Evolutionary conservation across 1,284 basidiomycete species (phyloP).

Genomic region (Ceratobasidium sp.): DNA sequence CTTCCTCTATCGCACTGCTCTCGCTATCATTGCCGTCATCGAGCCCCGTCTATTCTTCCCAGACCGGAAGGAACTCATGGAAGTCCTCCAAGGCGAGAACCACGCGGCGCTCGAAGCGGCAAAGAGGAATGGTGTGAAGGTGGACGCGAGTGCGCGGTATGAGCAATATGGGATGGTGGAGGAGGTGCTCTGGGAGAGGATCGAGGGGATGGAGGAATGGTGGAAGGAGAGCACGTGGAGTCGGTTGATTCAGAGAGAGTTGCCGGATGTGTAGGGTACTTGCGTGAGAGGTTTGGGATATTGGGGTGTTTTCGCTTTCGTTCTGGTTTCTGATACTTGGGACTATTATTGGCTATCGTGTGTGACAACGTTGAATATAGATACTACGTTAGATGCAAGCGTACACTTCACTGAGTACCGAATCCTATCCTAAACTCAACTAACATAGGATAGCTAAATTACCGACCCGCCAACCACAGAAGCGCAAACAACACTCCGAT

Average conservation of each 20-base stretch:
- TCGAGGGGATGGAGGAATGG: slow-evolving; percentile 86
- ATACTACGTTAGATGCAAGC: no score
- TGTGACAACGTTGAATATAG: no score
- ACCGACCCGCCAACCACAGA: slow-evolving; percentile 32
- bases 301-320: no score
- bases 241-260: slow-evolving; percentile 82
- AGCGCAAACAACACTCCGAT: slow-evolving; percentile 33
- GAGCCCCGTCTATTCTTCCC: slow-evolving; percentile 90
- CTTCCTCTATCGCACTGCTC: slow-evolving; percentile 82
- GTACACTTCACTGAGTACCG: no score
- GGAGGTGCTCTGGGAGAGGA: slow-evolving; percentile 80
- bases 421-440: neutral
- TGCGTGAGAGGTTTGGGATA: no score
- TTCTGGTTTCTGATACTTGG: no score
- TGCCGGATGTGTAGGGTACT: slow-evolving; percentile 82
- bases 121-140: slow-evolving; percentile 66
- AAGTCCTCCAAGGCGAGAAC: slow-evolving; percentile 73
- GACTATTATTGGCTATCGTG: no score
- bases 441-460: neutral
- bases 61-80: slow-evolving; percentile 76
- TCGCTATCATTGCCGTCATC: slow-evolving; percentile 85
- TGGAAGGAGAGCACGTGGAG: slow-evolving; percentile 94
- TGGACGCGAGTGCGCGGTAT: slow-evolving; percentile 63
- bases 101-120: slow-evolving; percentile 85
- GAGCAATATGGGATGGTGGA: slow-evolving; percentile 89